Percentiles rank a stretch among this genome's conserved stretches.
Conservation (phyloP, 495 filamentous ascomycete genomes). For the Podospora pseudocomata region DNA sequence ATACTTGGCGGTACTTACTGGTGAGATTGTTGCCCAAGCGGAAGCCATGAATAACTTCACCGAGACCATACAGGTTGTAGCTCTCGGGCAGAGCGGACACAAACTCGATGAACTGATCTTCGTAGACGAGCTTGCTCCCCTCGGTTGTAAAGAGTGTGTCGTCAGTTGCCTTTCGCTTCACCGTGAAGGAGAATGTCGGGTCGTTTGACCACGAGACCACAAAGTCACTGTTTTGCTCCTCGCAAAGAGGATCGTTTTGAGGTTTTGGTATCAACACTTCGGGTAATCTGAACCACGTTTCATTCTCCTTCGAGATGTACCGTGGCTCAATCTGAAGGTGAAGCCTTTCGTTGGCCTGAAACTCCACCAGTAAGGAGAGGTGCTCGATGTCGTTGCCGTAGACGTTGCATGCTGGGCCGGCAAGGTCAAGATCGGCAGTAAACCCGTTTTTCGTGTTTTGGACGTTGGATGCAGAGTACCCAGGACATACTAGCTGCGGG, state of each 20-base stretch:
- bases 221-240: slow-evolving; percentile 43
- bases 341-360: slow-evolving; percentile 65
- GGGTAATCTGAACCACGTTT: slow-evolving; percentile 64
- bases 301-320: slow-evolving; percentile 59
- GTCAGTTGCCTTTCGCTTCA: slow-evolving; percentile 57
- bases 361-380: slow-evolving; percentile 65
- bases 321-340: slow-evolving; percentile 76
- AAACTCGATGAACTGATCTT: slow-evolving; percentile 78
- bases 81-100: slow-evolving; percentile 65
- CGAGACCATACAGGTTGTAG: slow-evolving; percentile 79
- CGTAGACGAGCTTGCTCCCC: slow-evolving; percentile 65
- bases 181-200: slow-evolving; percentile 70
- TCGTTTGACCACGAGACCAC: slow-evolving; percentile 59
- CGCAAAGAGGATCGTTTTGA: slow-evolving; percentile 36
- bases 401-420: slow-evolving; percentile 64
- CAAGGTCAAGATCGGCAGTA: slow-evolving; percentile 61
- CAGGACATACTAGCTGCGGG: slow-evolving; percentile 70
- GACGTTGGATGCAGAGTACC: slow-evolving; percentile 67
- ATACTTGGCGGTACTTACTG: slow-evolving; percentile 29
- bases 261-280: slow-evolving; percentile 61
- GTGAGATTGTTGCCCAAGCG: slow-evolving; percentile 70
- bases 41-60: slow-evolving; percentile 73
- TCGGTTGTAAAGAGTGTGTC: slow-evolving; percentile 74
- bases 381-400: slow-evolving; percentile 68
- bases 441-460: slow-evolving; percentile 45